Conservation (phyloP, 2,329 filamentous ascomycete genomes). For the Fusarium sp. region DNA sequence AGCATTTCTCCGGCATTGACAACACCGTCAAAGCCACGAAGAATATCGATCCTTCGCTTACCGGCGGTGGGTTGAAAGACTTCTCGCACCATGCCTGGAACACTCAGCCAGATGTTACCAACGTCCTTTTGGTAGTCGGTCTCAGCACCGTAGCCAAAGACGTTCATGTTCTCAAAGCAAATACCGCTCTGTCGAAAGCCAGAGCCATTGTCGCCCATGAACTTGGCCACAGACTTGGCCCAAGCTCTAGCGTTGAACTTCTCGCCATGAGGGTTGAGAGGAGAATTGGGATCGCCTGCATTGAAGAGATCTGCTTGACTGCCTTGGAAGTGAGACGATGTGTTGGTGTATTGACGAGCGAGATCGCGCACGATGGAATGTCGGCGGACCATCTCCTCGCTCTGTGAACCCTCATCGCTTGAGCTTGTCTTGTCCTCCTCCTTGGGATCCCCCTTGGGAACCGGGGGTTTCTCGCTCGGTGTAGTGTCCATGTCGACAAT, state of each 20-base stretch:
- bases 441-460: neutral
- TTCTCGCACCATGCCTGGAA: conserved; percentile 28
- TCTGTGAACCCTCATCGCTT: conserved; percentile 8
- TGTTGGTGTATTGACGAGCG: conserved; percentile 33
- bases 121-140: conserved; percentile 63
- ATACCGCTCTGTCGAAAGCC: conserved; percentile 51
- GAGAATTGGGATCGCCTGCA: conserved; percentile 51
- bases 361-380: conserved; percentile 41
- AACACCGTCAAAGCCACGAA: conserved; percentile 72
- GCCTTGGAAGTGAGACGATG: conserved; percentile 30
- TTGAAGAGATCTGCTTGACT: conserved; percentile 31
- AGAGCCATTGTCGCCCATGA: conserved; percentile 43
- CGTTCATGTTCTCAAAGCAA: conserved; percentile 60
- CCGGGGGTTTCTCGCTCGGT: conserved; percentile 21
- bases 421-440: conserved; percentile 13
- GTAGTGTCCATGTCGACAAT: conserved; percentile 27
- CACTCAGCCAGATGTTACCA: conserved; percentile 50
- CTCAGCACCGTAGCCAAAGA: conserved; percentile 59
- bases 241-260: conserved; percentile 64
- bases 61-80: conserved; percentile 3
- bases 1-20: conserved; percentile 77
- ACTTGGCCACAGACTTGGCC: conserved; percentile 47
- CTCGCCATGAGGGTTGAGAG: conserved; percentile 61
- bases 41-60: conserved; percentile 57
- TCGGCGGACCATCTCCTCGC: conserved; percentile 32